Evolutionary conservation across 2,329 filamentous ascomycete genomes (phyloP).

Genomic region (Fusarium poae): DNA sequence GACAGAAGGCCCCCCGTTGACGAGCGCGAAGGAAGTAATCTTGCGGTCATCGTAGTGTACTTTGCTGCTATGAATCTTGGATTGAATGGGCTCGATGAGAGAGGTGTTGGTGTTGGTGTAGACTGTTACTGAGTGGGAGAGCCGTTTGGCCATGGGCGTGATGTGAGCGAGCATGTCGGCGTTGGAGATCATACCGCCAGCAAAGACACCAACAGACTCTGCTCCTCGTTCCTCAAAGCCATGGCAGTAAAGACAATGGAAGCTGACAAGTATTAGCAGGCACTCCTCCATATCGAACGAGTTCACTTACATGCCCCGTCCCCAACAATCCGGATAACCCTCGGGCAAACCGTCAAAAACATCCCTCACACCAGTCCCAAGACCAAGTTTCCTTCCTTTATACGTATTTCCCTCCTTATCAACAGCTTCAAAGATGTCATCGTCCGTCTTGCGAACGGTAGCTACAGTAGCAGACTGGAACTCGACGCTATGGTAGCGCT

Average conservation of each 20-base stretch:
- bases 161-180: slow-evolving; percentile 55
- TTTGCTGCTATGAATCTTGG: slow-evolving; percentile 50
- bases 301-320: slow-evolving; percentile 59
- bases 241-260: slow-evolving; percentile 71
- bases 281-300: neutral
- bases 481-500: slow-evolving; percentile 54
- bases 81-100: slow-evolving; percentile 49
- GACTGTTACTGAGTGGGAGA: slow-evolving; percentile 61
- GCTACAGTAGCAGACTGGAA: slow-evolving; percentile 50
- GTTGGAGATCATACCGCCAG: slow-evolving; percentile 53
- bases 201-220: slow-evolving; percentile 61
- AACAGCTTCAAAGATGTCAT: slow-evolving; percentile 52
- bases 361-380: slow-evolving; percentile 68
- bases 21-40: slow-evolving; percentile 51
- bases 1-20: slow-evolving; percentile 48
- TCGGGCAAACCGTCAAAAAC: slow-evolving; percentile 61
- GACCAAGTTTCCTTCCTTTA: slow-evolving; percentile 64
- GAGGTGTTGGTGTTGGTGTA: slow-evolving; percentile 63
- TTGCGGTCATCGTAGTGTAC: slow-evolving; percentile 56
- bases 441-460: slow-evolving; percentile 48
- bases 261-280: slow-evolving; percentile 49
- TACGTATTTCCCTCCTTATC: slow-evolving; percentile 60
- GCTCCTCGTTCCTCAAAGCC: slow-evolving; percentile 69
- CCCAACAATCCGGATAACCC: slow-evolving; percentile 70
- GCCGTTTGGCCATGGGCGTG: slow-evolving; percentile 58